Percentiles rank a stretch among this genome's conserved stretches.
Evolutionary conservation across 2,329 filamentous ascomycete species (phyloP).

Genomic region (Zasmidium citrigriseum): DNA sequence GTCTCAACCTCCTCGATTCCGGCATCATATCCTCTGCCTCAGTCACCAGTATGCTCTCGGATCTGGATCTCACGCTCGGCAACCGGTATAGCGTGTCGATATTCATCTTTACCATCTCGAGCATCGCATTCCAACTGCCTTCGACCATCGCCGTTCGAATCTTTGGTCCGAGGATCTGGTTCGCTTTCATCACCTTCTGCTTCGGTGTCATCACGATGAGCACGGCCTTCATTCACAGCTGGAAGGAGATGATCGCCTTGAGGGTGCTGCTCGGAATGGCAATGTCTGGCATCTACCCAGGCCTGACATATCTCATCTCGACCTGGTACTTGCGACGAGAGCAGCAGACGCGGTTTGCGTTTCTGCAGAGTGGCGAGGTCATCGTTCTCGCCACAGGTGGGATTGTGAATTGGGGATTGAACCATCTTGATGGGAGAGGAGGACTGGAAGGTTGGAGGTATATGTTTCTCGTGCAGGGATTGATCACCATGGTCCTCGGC

Average conservation of each 20-base stretch:
- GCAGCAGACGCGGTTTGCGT: constrained; percentile 66
- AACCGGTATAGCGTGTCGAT: constrained; percentile 70
- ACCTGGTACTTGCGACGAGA: constrained; percentile 65
- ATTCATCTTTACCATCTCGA: constrained; percentile 71
- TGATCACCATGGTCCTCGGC: constrained; percentile 60
- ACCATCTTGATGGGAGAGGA: constrained; percentile 58
- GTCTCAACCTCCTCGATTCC: constrained; percentile 68
- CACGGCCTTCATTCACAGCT: constrained; percentile 67
- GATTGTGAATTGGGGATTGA: constrained; percentile 70
- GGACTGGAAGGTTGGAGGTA: constrained; percentile 66
- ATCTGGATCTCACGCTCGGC: constrained; percentile 61
- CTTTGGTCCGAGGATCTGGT: constrained; percentile 65
- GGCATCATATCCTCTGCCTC: constrained; percentile 70
- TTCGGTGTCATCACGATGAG: constrained; percentile 68
- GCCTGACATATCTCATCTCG: constrained; percentile 53
- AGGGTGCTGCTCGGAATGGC: constrained; percentile 66
- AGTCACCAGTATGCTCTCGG: constrained; percentile 67
- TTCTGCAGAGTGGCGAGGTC: constrained; percentile 65
- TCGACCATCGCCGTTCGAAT: constrained; percentile 67
- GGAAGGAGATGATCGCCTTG: constrained; percentile 69
- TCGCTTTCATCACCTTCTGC: constrained; percentile 58
- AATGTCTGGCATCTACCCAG: constrained; percentile 59
- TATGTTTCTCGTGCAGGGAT: constrained; percentile 69
- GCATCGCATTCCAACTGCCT: constrained; percentile 68
- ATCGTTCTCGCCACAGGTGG: constrained; percentile 65